Evolutionary conservation across 768 basidiomycete species (phyloP), one percentile per base, ranked within the genome.

Genomic region (Sporobolomyces pararoseus): DNA sequence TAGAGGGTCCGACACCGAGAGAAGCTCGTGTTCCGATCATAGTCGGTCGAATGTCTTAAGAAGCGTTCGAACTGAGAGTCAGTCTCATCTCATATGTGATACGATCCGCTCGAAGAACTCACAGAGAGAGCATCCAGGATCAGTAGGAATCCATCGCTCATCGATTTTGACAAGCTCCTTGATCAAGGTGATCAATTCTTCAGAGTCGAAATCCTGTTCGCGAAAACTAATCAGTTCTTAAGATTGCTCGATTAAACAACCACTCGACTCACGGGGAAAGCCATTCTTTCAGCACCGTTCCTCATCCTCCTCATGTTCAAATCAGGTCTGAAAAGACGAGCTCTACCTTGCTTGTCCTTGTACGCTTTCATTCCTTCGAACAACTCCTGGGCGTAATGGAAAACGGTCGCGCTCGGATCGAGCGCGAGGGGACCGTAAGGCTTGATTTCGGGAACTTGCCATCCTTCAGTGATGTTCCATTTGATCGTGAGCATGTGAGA

Each of bases 311-410:
- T 21, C 71, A 65, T 76, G 80, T 96, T 91, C 23, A 70, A 31
- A 13, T 70, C 69, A 2, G 94, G 95, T 54, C 95, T 83, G 84
- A 97, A 98, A 73, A 98, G 81, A 23, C 88, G 86, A 29, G 93
- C 84, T 34, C 84, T 85, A 29, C 72, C 72, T 35, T 84, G 55
- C 37, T 65, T 80, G 75, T 88, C 86, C 59, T 86, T 83, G 81
- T 95, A 97, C 0, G 93, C 94, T 79, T 97, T 95, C 85, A 47
- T 23, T 7, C 32, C 94, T 90, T 98, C 94, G 77, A 98, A 95
- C 55, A 88, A 82, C 60, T 87, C 71, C 7, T 91, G 89, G 0
- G 91, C 91, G 80, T 98, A 97, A 79, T 98, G 94, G 65, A 98
- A 82, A 17, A 93, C 93, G 65, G 89, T 85, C 78, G 81, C 83